Evolutionary conservation across 139 green algal genomes (phyloP).

Genomic region (Chlorella sp.): DNA sequence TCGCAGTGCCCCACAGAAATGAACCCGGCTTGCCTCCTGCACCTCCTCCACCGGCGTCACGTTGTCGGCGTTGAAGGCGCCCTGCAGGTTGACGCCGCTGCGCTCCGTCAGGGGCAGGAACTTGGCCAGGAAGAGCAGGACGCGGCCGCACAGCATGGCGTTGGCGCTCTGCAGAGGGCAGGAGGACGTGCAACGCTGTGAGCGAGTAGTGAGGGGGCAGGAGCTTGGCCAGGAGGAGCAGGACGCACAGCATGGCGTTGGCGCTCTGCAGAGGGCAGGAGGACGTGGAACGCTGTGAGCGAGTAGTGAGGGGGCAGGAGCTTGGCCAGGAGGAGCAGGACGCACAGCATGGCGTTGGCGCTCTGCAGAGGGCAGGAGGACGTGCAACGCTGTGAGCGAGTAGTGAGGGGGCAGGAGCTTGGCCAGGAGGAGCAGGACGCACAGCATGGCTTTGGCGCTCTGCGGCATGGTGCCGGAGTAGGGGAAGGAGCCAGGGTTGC

Average conservation of each 20-base stretch:
- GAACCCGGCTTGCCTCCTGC: too few species aligned
- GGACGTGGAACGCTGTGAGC: neutral
- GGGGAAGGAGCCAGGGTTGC: neutral
- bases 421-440: constrained; percentile 65
- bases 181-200: neutral
- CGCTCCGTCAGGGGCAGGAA: constrained; percentile 64
- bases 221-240: constrained; percentile 63
- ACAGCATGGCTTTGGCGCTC: constrained; percentile 56
- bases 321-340: constrained; percentile 65
- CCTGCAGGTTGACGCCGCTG: constrained; percentile 66
- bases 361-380: neutral
- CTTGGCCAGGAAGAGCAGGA: constrained; percentile 65
- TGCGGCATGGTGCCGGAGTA: neutral
- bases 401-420: constrained; percentile 51
- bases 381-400: neutral
- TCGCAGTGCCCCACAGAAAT: too few species aligned
- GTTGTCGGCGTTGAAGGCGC: constrained; percentile 59
- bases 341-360: constrained; percentile 58
- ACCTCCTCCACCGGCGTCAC: constrained; percentile 60
- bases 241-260: constrained; percentile 62
- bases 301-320: constrained; percentile 47
- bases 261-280: constrained; percentile 5
- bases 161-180: constrained; percentile 36
- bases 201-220: constrained; percentile 39
- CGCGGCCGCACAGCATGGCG: constrained; percentile 59